Evolutionary conservation across 2,329 filamentous ascomycete genomes (phyloP).

Genomic region (Cordyceps farinosa): DNA sequence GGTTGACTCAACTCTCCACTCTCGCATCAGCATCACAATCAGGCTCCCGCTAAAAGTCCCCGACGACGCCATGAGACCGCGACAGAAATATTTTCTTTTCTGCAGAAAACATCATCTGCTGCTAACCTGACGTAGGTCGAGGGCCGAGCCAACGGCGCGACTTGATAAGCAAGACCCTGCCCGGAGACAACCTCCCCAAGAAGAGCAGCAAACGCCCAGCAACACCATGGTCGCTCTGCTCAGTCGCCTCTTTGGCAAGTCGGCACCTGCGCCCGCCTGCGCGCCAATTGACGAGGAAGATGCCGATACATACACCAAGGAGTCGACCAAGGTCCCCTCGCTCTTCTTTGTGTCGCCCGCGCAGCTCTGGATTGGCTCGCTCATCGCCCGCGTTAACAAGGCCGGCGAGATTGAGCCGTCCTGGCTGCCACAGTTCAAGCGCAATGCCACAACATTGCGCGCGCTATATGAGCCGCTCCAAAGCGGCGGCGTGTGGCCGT

Average conservation of each 20-base stretch:
- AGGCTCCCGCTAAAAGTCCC: background rate
- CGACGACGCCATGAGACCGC: background rate
- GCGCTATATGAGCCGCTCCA: background rate
- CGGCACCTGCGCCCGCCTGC: background rate
- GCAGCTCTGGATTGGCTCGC: constrained; percentile 9
- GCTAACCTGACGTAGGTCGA: background rate
- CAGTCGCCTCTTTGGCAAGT: background rate
- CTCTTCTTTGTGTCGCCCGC: constrained; percentile 12
- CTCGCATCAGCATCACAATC: background rate
- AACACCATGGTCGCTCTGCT: background rate
- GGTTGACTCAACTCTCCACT: constrained; percentile 1
- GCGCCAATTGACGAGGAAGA: background rate
- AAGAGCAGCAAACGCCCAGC: background rate
- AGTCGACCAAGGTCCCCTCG: background rate
- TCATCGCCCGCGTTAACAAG: constrained; percentile 7
- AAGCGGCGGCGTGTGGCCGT: background rate
- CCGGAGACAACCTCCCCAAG: too few species aligned
- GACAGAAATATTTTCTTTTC: background rate
- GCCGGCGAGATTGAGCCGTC: constrained; percentile 6
- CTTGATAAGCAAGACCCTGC: background rate
- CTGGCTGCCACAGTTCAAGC: constrained; percentile 8
- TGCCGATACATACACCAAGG: background rate
- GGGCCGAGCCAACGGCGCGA: too few species aligned
- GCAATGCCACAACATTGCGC: background rate
- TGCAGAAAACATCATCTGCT: background rate